Evolutionary conservation across 805 yeast species (phyloP).

Genomic region (Nakazawaea wyomingensis): DNA sequence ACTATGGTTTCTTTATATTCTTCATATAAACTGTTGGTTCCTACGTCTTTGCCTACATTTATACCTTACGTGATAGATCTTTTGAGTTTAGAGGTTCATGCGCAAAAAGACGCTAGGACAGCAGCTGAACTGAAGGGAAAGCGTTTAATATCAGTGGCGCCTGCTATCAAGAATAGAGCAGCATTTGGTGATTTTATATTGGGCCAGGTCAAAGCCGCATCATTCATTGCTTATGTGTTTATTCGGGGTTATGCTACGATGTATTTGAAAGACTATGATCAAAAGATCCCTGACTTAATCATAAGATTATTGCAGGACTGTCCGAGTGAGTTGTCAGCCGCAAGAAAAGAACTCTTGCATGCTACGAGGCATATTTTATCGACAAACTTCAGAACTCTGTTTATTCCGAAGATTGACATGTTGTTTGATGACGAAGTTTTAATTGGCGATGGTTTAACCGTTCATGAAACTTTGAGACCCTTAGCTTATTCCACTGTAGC

Average conservation of each 20-base stretch:
- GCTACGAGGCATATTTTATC: conserved; percentile 94
- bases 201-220: conserved; percentile 94
- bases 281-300: conserved; percentile 79
- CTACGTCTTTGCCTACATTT: conserved; percentile 65
- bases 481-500: conserved; percentile 94
- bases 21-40: conserved; percentile 72
- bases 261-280: conserved; percentile 51
- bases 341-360: conserved; percentile 87
- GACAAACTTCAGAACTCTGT: conserved; percentile 77
- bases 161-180: conserved; percentile 67
- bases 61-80: conserved; percentile 78
- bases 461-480: conserved; percentile 85
- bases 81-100: conserved; percentile 72
- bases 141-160: conserved; percentile 65
- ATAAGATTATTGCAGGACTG: conserved; percentile 87
- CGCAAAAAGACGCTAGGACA: conserved; percentile 65
- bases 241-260: conserved; percentile 77
- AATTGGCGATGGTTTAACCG: conserved; percentile 89
- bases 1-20: conserved; percentile 91
- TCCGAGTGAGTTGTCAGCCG: conserved; percentile 87
- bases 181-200: conserved; percentile 84
- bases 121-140: conserved; percentile 51
- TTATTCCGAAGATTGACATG: conserved; percentile 79
- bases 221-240: conserved; percentile 87
- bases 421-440: conserved; percentile 82